A percentile compares a stretch with the other conserved stretches of the same genome.
Conservation (phyloP, 2,329 filamentous ascomycete species). For the Venturia effusa region DNA sequence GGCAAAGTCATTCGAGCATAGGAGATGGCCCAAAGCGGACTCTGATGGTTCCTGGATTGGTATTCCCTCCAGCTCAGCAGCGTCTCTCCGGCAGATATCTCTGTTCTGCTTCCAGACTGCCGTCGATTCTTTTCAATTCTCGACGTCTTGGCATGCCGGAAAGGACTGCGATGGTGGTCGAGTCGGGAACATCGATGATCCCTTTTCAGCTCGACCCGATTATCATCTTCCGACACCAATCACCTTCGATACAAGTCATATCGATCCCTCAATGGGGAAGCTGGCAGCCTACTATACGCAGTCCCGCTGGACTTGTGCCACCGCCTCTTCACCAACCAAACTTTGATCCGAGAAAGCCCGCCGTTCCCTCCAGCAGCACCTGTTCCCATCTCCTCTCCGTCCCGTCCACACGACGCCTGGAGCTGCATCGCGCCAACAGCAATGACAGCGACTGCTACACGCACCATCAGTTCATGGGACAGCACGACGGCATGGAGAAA, state of each 20-base stretch:
- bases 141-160: neutral
- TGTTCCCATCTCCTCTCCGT: neutral
- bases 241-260: neutral
- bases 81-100: neutral
- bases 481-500: neutral
- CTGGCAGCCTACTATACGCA: neutral
- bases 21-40: too few relatives aligned
- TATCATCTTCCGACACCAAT: neutral
- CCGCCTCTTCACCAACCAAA: conserved; percentile 1
- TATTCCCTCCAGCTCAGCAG: too few relatives aligned
- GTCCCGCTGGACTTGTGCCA: conserved; percentile 1
- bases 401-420: neutral
- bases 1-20: too few relatives aligned
- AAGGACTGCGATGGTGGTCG: neutral
- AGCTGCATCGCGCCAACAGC: neutral
- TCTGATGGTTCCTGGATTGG: too few relatives aligned
- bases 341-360: neutral
- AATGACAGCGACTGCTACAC: neutral
- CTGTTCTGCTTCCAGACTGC: neutral
- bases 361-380: neutral
- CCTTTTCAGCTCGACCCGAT: neutral
- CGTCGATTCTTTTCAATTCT: neutral
- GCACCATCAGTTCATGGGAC: neutral
- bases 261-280: neutral
- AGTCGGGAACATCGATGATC: neutral